Percentiles rank a stretch among this genome's conserved stretches.
These are phyloP conservation scores for Pythium diclinum DNA, from an alignment of 352 stramenopile genomes.

Conservation along the genomic window DNA sequence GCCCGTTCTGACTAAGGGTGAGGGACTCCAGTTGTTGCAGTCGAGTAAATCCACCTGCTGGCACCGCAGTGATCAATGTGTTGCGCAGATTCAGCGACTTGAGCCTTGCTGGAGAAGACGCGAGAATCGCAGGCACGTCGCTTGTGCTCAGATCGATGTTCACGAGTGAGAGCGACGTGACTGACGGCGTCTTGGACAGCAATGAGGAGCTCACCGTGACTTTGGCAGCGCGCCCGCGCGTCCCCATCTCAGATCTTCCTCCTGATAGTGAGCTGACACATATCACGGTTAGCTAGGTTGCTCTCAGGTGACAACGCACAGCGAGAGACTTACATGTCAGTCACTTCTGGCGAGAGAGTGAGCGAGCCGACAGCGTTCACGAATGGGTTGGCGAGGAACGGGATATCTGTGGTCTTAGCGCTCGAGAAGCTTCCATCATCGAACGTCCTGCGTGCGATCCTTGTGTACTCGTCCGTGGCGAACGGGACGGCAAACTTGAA, in stretches of 20 bases:
- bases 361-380: not conserved
- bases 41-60: not conserved
- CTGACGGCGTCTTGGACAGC: not conserved
- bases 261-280: not conserved
- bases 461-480: not conserved
- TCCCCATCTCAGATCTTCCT: not conserved
- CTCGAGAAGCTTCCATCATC: not conserved
- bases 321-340: not conserved
- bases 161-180: not conserved
- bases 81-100: not conserved
- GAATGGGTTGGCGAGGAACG: not conserved
- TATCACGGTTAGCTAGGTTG: no score
- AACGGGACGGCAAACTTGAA: not conserved
- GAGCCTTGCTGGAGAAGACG: not conserved
- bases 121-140: not conserved
- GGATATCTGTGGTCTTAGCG: not conserved
- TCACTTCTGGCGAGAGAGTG: not conserved
- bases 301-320: not conserved
- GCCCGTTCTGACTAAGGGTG: not conserved
- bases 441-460: not conserved
- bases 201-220: not conserved
- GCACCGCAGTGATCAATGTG: not conserved
- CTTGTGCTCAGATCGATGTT: not conserved
- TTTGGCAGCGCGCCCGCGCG: not conserved
- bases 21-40: not conserved